phyloP scores from a whole-genome alignment of 2,329 filamentous ascomycete species.

The Fusarium camptoceras region DNA sequence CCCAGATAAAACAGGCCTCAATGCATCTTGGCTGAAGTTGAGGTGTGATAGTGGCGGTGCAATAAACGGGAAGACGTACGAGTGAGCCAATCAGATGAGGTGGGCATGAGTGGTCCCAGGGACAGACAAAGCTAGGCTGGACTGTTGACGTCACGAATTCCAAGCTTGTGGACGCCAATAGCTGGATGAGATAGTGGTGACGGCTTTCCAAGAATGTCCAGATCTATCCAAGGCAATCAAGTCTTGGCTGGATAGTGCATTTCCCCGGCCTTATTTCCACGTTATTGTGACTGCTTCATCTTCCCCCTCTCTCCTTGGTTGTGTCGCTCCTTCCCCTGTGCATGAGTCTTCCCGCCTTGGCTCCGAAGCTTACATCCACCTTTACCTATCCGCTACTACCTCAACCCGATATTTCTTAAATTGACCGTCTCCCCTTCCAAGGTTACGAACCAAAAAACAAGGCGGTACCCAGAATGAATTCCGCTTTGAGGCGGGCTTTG shows the following conservation, averaged over 20 bases:
- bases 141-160: conserved; percentile 32
- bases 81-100: conserved; percentile 11
- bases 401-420: background rate
- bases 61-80: background rate
- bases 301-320: background rate
- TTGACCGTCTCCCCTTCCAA: background rate
- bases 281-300: background rate
- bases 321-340: background rate
- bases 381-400: background rate
- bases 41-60: conserved; percentile 8
- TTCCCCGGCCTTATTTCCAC: conserved; percentile 30
- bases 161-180: conserved; percentile 9
- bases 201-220: conserved; percentile 12
- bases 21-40: conserved; percentile 15
- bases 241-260: conserved; percentile 5
- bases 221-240: background rate
- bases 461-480: conserved; percentile 30
- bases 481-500: conserved; percentile 33
- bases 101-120: conserved; percentile 32
- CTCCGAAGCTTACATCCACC: conserved; percentile 25
- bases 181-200: conserved; percentile 32
- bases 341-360: conserved; percentile 3
- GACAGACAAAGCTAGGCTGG: conserved; percentile 15
- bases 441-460: background rate
- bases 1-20: background rate